Evolutionary conservation across 192 early-diverging fungal species (phyloP).

Genomic region (Coemansia sp.): DNA sequence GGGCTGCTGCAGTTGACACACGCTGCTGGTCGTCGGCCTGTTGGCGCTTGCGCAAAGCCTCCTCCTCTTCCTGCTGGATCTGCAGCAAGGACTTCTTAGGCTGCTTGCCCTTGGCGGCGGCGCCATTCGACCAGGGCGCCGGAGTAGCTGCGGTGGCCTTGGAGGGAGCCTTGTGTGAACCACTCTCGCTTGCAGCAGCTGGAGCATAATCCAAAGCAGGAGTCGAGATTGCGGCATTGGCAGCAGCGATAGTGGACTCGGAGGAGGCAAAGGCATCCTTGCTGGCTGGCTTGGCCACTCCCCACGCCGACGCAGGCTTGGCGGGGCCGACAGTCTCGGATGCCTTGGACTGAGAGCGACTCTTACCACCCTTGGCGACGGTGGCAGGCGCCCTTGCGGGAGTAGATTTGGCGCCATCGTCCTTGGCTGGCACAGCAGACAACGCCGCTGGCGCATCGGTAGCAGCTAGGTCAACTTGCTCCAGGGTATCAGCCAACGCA

Average conservation of each 20-base stretch:
- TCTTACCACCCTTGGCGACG: background rate
- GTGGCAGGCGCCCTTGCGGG: background rate
- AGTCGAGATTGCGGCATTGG: background rate
- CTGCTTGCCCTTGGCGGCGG: slow-evolving; percentile 22
- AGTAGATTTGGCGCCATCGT: background rate
- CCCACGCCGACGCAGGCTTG: background rate
- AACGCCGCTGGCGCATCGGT: background rate
- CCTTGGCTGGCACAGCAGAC: background rate
- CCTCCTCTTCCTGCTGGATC: slow-evolving; percentile 58
- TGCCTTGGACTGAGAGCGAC: background rate
- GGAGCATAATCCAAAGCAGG: background rate
- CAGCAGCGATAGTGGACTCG: background rate
- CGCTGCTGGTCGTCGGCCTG: slow-evolving; percentile 28
- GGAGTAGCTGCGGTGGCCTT: slow-evolving; percentile 10
- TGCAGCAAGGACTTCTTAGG: slow-evolving; percentile 55
- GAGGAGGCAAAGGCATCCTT: background rate
- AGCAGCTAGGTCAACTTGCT: background rate
- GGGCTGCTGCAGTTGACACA: background rate
- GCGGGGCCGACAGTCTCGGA: background rate
- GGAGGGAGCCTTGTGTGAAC: background rate
- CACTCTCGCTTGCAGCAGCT: background rate
- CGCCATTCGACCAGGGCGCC: slow-evolving; percentile 43
- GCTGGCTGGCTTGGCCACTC: background rate
- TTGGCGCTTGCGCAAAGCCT: slow-evolving; percentile 31
- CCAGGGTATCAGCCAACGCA: background rate